Evolutionary conservation across 257 asterid genomes (phyloP), one percentile per base, ranked within the genome.

Genomic region (Ilex aquifolium): DNA sequence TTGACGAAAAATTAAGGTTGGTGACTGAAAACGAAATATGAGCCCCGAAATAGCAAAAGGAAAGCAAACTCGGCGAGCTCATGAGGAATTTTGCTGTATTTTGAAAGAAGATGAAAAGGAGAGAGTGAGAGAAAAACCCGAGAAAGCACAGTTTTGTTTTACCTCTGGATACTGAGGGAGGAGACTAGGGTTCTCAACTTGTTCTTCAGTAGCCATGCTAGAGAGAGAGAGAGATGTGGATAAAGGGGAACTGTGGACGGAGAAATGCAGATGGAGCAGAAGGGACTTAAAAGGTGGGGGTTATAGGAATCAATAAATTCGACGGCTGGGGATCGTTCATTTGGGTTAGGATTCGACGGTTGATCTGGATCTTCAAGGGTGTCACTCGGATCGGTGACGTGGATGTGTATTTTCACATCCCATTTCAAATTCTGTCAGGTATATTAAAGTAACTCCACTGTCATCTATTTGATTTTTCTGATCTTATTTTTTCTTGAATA

Each of bases 311-410:
- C 73, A 21, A 21, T 57, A 32, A 56, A 88, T 91, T 92, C 12
- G 40, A 80, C 88, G 88, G 92, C 55, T 66, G 56, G 88, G 87
- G 88, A 30, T 64, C 64, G 21, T 5, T 44, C 21, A 3, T 2
- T 57, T 17, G 3, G 10, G 14, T 15, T 21, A 14, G 62, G 40
- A 85, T 80, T 84, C 3, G 32, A 71, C 57, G 90, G 85, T 4
- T 7, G 21, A 0, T 0, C 2, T 27, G 8, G 2, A 13, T 31
- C 62, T 12, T 3, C 0, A 3, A 5, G 1, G 3, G 7, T 5
- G 15, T 52, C 29, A 52, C 82, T 21, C 1, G 88, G 96, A 88
- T 88, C 48, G 64, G 0, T 82, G 90, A 84, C 82, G 76, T 86
- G 92, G 78, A 53, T 66, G 79, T 78, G 79, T 56, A 75, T 67